These are phyloP conservation scores for Sistotremastrum suecicum DNA, from an alignment of 768 basidiomycete species.

Conservation along the genomic window DNA sequence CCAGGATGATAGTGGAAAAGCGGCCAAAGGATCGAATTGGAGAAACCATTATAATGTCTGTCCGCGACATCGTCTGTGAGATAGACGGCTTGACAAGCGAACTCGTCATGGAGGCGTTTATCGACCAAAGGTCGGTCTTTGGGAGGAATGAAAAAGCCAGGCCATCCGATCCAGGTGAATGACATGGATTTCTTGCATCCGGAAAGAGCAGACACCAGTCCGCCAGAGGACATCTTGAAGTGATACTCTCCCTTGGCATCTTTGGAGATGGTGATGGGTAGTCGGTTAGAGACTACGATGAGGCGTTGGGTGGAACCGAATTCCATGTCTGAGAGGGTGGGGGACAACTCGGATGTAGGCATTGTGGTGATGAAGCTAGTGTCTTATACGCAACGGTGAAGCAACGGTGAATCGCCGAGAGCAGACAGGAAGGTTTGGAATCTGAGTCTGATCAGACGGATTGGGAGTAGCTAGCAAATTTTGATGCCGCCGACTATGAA, in stretches of 20 bases:
- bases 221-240: conserved; percentile 98
- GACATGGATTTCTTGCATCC: conserved; percentile 97
- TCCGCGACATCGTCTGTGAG: conserved; percentile 98
- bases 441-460: no score
- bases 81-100: conserved; percentile 95
- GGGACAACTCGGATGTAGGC: neutral
- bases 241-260: conserved; percentile 88
- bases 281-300: conserved; percentile 91
- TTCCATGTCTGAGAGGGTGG: conserved; percentile 23
- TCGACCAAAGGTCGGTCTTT: conserved; percentile 89
- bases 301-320: conserved; percentile 48
- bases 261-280: conserved; percentile 91
- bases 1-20: conserved; percentile 99
- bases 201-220: conserved; percentile 90
- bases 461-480: no score
- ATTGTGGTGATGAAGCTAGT: no score
- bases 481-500: no score
- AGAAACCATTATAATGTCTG: conserved; percentile 95
- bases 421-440: no score
- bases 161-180: conserved; percentile 98
- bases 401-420: no score
- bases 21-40: conserved; percentile 99
- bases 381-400: no score
- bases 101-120: conserved; percentile 85
- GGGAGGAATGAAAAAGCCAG: conserved; percentile 83